These are phyloP conservation scores for Pythium sp. DNA, from an alignment of 352 stramenopile genomes.

Conservation along the genomic window DNA sequence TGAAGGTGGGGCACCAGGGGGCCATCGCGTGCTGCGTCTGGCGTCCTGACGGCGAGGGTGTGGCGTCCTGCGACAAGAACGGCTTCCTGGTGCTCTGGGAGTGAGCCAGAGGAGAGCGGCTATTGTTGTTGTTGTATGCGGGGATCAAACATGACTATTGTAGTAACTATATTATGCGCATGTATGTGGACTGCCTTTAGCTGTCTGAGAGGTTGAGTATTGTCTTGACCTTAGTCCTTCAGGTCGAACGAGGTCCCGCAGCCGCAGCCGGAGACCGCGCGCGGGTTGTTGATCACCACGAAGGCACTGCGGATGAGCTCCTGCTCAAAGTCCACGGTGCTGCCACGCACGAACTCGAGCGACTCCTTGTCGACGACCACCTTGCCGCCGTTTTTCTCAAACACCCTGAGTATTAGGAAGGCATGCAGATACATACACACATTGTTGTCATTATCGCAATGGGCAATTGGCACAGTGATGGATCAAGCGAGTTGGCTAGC, in stretches of 20 bases:
- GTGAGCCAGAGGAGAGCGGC: conserved; percentile 21
- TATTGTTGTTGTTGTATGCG: no score
- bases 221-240: conserved; percentile 78
- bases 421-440: not conserved
- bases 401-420: conserved; percentile 37
- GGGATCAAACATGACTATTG: not conserved
- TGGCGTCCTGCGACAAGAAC: conserved; percentile 84
- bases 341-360: conserved; percentile 91
- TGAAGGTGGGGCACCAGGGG: conserved; percentile 59
- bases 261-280: conserved; percentile 95
- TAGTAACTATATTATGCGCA: conserved; percentile 4
- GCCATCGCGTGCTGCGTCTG: conserved; percentile 77
- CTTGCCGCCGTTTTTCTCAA: conserved; percentile 82
- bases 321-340: conserved; percentile 96
- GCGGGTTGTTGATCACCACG: conserved; percentile 96
- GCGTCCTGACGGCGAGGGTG: conserved; percentile 56
- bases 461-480: not conserved
- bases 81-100: conserved; percentile 78
- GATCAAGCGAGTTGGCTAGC: not conserved
- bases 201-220: not conserved
- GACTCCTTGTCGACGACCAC: conserved; percentile 93
- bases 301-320: conserved; percentile 98
- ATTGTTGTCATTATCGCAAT: not conserved
- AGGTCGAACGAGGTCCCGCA: conserved; percentile 97
- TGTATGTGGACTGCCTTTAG: not conserved